Conservation (phyloP, 2,329 filamentous ascomycete species). For the Penicillium sp. region DNA sequence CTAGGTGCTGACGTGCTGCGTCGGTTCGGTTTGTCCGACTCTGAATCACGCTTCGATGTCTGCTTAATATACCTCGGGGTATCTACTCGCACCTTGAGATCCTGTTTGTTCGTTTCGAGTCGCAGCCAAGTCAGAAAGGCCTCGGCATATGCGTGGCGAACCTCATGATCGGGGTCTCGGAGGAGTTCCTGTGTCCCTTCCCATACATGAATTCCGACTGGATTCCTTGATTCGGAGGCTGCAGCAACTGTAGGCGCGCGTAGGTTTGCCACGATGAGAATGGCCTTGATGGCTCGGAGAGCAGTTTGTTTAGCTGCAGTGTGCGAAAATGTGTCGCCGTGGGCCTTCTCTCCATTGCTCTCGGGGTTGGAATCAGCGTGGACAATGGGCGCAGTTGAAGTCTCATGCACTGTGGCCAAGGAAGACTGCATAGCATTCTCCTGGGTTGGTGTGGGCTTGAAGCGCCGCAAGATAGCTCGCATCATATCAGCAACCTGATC, state of each 20-base stretch:
- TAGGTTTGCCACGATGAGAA: conserved; percentile 76
- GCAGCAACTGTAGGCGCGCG: conserved; percentile 58
- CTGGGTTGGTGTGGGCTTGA: conserved; percentile 63
- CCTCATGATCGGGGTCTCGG: conserved; percentile 71
- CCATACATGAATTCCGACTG: conserved; percentile 80
- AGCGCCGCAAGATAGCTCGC: conserved; percentile 69
- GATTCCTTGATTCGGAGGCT: conserved; percentile 67
- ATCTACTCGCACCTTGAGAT: conserved; percentile 63
- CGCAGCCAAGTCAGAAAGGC: conserved; percentile 81
- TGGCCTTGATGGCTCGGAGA: conserved; percentile 75
- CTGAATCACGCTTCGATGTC: conserved; percentile 44
- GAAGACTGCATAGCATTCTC: conserved; percentile 46
- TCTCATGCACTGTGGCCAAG: conserved; percentile 24
- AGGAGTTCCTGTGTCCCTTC: conserved; percentile 95
- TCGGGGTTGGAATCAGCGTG: conserved; percentile 4
- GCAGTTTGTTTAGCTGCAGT: conserved; percentile 62
- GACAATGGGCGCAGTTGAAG: conserved; percentile 1
- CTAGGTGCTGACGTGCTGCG: conserved; percentile 69
- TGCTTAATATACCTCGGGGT: conserved; percentile 46
- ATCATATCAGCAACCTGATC: conserved; percentile 97
- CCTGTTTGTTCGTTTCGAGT: conserved; percentile 68
- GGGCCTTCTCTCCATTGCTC: conserved; percentile 46
- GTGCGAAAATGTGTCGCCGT: conserved; percentile 59
- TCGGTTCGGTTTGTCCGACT: conserved; percentile 48
- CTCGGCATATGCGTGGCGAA: conserved; percentile 82